Percentiles rank a stretch among this genome's conserved stretches.
Conservation (phyloP, 345 rosid species). For the Noccaea bulbosa region DNA sequence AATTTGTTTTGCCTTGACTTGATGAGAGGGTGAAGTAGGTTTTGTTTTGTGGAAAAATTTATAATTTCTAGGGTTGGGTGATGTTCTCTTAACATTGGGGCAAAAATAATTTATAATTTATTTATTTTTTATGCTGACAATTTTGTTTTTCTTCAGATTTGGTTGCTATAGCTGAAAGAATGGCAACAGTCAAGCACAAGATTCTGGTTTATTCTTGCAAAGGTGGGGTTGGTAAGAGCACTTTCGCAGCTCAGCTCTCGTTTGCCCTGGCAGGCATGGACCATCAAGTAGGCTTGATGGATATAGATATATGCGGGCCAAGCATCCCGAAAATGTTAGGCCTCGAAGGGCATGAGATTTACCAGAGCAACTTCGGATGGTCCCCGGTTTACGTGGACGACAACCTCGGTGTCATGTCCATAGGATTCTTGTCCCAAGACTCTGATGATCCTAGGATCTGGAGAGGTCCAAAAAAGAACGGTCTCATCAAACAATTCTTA, state of each 20-base stretch:
- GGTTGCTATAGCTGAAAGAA: slow-evolving; percentile 86
- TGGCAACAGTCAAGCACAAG: slow-evolving; percentile 93
- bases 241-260: slow-evolving; percentile 89
- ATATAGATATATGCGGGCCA: slow-evolving; percentile 93
- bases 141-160: slow-evolving; percentile 57
- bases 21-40: too few relatives aligned
- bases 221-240: slow-evolving; percentile 98
- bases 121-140: too few relatives aligned
- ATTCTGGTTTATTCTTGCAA: slow-evolving; percentile 85
- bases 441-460: slow-evolving; percentile 84
- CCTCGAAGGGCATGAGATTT: slow-evolving; percentile 83
- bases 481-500: slow-evolving; percentile 80
- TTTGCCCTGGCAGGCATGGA: slow-evolving; percentile 84
- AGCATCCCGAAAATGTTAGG: slow-evolving; percentile 98
- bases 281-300: slow-evolving; percentile 85
- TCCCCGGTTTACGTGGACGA: slow-evolving; percentile 88
- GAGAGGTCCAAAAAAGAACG: slow-evolving; percentile 93
- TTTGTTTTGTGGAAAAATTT: too few relatives aligned
- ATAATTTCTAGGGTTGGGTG: too few relatives aligned
- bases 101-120: too few relatives aligned
- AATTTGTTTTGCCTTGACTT: too few relatives aligned
- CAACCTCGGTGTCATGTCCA: slow-evolving; percentile 95
- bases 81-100: too few relatives aligned
- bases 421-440: slow-evolving; percentile 62
- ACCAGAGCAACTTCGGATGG: slow-evolving; percentile 93